Evolutionary conservation across 148 eudicot genomes (phyloP).

Genomic region (Camellia japonica): DNA sequence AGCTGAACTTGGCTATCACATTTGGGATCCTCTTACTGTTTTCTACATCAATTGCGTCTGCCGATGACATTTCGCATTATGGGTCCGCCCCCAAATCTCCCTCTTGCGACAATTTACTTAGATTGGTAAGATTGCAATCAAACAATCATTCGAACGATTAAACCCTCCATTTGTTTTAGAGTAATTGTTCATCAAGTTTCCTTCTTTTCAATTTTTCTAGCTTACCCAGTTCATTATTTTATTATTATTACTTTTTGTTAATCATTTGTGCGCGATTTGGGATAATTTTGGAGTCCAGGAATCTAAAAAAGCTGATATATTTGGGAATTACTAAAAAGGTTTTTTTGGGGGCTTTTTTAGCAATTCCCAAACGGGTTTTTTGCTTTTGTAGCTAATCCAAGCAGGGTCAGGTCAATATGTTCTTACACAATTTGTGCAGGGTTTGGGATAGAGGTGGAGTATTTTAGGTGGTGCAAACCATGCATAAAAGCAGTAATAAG

Average conservation of each 20-base stretch:
- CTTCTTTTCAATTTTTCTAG: not conserved
- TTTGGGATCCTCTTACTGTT: not conserved
- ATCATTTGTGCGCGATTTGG: not conserved
- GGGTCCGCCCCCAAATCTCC: conserved; percentile 2
- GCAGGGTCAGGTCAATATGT: not conserved
- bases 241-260: not conserved
- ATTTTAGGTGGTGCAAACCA: not conserved
- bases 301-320: too few species aligned
- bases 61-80: conserved; percentile 6
- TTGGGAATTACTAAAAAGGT: too few species aligned
- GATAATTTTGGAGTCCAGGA: not conserved
- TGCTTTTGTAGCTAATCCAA: not conserved
- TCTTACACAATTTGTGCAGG: not conserved
- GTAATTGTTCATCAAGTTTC: not conserved
- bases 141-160: not conserved
- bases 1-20: too few species aligned
- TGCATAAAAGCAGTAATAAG: not conserved
- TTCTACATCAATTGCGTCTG: not conserved
- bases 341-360: too few species aligned
- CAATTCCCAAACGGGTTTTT: not conserved
- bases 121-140: not conserved
- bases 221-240: not conserved
- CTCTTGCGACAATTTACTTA: not conserved
- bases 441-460: not conserved
- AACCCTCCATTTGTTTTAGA: not conserved